Percentiles rank a stretch among this genome's conserved stretches.
phyloP scores from a whole-genome alignment of 2,329 filamentous ascomycete genomes.

The Sporothrix humicola region DNA sequence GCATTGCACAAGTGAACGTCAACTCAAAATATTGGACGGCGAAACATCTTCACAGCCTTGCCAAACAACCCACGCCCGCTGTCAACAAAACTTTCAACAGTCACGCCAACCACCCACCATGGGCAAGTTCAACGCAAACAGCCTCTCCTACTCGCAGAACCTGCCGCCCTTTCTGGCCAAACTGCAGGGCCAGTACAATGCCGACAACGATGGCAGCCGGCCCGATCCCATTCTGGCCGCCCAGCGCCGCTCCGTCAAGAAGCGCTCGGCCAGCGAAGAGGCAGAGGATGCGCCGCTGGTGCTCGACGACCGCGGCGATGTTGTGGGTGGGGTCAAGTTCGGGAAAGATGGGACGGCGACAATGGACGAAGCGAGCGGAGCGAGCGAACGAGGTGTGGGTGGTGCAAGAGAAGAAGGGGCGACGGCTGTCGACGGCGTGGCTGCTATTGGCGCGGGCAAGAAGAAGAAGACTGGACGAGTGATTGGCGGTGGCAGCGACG shows the following conservation, averaged over 20 bases:
- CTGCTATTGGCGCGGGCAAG: slow-evolving; percentile 53
- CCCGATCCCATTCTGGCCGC: slow-evolving; percentile 59
- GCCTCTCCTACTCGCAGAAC: slow-evolving; percentile 67
- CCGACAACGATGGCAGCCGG: slow-evolving; percentile 52
- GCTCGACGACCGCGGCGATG: slow-evolving; percentile 73
- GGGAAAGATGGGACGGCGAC: slow-evolving; percentile 53
- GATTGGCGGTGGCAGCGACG: slow-evolving; percentile 48
- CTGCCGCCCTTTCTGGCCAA: slow-evolving; percentile 66
- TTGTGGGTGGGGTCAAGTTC: slow-evolving; percentile 51
- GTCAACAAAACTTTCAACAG: neutral
- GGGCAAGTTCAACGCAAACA: slow-evolving; percentile 71
- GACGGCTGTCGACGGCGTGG: slow-evolving; percentile 39
- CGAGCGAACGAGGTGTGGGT: neutral
- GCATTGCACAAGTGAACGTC: neutral
- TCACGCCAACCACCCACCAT: neutral
- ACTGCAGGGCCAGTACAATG: slow-evolving; percentile 57
- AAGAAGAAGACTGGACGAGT: slow-evolving; percentile 63
- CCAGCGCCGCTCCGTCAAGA: slow-evolving; percentile 57
- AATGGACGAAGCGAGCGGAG: neutral
- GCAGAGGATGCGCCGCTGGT: slow-evolving; percentile 78
- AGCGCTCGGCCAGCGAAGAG: slow-evolving; percentile 67
- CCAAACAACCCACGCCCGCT: neutral
- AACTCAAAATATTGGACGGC: neutral
- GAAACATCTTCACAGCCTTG: neutral
- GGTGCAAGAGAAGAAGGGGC: neutral